phyloP scores from a whole-genome alignment of 192 early-diverging fungal species.

The Entomortierella lignicola region DNA sequence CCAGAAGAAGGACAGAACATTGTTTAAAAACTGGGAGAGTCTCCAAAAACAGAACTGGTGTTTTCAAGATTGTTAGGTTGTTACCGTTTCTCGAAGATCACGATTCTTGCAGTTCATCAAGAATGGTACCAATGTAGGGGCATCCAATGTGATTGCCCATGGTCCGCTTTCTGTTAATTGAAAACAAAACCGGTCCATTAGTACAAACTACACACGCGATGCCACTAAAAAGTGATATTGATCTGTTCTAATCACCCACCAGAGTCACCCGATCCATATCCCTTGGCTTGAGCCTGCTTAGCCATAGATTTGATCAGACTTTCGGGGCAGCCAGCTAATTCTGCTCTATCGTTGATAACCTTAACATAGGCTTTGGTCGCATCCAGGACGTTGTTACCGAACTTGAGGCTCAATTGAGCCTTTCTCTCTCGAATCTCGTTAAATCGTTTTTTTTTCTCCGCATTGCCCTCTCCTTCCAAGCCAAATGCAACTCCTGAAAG shows the following conservation, averaged over 20 bases:
- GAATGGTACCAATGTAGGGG: constrained; percentile 62
- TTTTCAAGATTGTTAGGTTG: background rate
- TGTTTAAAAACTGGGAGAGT: background rate
- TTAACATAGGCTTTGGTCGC: constrained; percentile 65
- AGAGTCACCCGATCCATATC: constrained; percentile 44
- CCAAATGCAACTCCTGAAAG: constrained; percentile 54
- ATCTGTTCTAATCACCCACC: constrained; percentile 7
- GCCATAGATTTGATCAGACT: constrained; percentile 57
- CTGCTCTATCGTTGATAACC: constrained; percentile 50
- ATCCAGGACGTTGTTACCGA: constrained; percentile 67
- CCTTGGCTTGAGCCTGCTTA: constrained; percentile 53
- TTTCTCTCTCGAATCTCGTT: constrained; percentile 61
- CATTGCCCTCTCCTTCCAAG: constrained; percentile 56
- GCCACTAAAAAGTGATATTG: no score
- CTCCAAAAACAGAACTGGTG: no score
- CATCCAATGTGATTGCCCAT: constrained; percentile 67
- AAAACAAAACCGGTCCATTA: background rate
- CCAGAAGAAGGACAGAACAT: background rate
- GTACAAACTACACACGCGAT: no score
- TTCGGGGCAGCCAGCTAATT: constrained; percentile 60
- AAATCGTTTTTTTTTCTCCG: constrained; percentile 61
- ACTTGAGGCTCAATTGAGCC: constrained; percentile 61
- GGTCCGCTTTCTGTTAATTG: constrained; percentile 47
- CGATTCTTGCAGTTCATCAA: constrained; percentile 69
- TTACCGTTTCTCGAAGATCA: constrained; percentile 61